phyloP scores from a whole-genome alignment of 768 basidiomycete genomes.

The Mycena filopes region DNA sequence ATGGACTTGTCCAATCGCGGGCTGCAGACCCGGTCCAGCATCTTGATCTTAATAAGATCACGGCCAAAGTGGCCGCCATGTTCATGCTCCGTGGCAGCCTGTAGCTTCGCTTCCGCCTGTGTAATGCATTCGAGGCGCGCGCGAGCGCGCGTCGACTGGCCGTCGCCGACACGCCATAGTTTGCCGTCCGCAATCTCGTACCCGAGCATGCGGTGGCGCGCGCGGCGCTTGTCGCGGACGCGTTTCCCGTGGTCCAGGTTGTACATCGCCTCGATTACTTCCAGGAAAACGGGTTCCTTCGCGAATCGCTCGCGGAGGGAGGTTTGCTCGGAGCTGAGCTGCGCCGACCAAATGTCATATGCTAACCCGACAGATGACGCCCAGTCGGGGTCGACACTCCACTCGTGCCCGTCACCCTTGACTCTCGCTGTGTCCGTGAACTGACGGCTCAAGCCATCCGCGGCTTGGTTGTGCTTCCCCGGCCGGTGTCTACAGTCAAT shows the following conservation, averaged over 20 bases:
- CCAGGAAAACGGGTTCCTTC: conserved; percentile 35
- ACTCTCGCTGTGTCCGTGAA: too few species aligned
- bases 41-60: conserved; percentile 43
- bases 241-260: conserved; percentile 28
- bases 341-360: conserved; percentile 21
- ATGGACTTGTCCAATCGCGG: conserved; percentile 43
- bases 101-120: conserved; percentile 35
- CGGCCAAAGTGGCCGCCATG: conserved; percentile 46
- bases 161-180: conserved; percentile 36
- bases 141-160: conserved; percentile 16
- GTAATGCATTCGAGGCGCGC: conserved; percentile 42
- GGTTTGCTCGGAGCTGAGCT: conserved; percentile 3
- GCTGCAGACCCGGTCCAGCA: conserved; percentile 42
- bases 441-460: too few species aligned
- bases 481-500: too few species aligned
- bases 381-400: conserved; percentile 37
- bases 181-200: conserved; percentile 38
- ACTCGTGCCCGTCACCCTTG: conserved; percentile 38
- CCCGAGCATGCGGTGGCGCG: conserved; percentile 27
- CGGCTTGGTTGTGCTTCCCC: too few species aligned
- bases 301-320: conserved; percentile 22
- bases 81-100: conserved; percentile 36
- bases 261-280: conserved; percentile 30
- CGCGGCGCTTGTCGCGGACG: conserved; percentile 23
- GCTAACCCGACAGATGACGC: conserved; percentile 5